Evolutionary conservation across 176 grass and related monocot genomes (phyloP).

Genomic region (Oryza rufipogon): DNA sequence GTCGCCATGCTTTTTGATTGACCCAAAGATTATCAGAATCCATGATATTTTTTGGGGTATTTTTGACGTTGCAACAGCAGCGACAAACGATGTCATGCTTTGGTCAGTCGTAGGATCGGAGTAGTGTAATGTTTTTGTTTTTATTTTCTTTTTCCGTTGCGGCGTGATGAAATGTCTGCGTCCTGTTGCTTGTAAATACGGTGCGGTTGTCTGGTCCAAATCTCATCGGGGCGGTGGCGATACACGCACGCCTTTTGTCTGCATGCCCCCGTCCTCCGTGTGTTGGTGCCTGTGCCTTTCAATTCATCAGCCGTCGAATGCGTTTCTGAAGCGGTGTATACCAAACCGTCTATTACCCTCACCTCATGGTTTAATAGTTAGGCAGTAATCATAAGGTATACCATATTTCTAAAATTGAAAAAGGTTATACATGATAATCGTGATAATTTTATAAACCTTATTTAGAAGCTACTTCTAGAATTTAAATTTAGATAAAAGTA

Average conservation of each 20-base stretch:
- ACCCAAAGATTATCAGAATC: background rate
- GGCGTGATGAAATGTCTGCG: background rate
- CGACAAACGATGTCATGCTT: background rate
- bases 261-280: background rate
- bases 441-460: no score
- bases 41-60: background rate
- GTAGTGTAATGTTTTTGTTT: background rate
- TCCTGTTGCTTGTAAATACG: conserved; percentile 17
- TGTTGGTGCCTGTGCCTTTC: background rate
- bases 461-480: no score
- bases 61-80: background rate
- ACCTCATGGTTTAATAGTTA: no score
- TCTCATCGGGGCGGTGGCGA: conserved; percentile 25
- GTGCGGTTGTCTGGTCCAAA: conserved; percentile 42
- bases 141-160: background rate
- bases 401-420: no score
- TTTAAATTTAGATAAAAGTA: no score
- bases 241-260: conserved; percentile 30
- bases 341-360: no score
- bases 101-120: background rate
- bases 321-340: background rate
- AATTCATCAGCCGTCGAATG: background rate
- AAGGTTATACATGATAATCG: no score
- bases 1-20: no score
- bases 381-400: no score